Evolutionary conservation across 352 stramenopile species (phyloP), one percentile per base, ranked within the genome.

Genomic region (Phytophthora pini): DNA sequence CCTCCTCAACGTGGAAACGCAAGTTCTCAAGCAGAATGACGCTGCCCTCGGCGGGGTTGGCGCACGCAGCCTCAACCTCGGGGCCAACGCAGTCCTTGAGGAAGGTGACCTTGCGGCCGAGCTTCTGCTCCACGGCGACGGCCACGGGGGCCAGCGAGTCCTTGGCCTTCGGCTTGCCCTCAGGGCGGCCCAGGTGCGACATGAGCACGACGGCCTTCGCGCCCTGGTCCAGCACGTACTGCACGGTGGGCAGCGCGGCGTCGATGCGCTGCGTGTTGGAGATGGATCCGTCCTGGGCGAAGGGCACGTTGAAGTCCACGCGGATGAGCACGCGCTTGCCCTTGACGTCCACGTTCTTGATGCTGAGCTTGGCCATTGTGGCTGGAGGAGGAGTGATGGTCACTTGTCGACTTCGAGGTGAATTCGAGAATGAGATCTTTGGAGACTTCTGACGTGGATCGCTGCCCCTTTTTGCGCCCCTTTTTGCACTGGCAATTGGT

Each of bases 301-400:
- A 98, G 13, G 98, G 98, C 40, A 99, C 98, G 79, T 99, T 99
- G 66, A 99, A 98, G 87, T 99, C 98, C 61, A 98, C 98, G 73
- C 98, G 94, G 60, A 99, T 97, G 57, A 99, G 90, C 61, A 99
- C 97, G 78, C 97, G 98, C 87, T 99, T 98, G 83, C 91, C 96
- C 79, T 97, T 95, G 58, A 98, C 83, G 72, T 98, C 93, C 51
- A 95, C 89, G 69, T 98, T 95, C 69, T 96, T 88, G 68, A 99
- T 88, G 72, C 83, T 94, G 64, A 94, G 79, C 72, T 96, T 96
- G 53, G 83, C 71, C 87, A 95, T 95, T 12, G 39, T 87, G 56
- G 38, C 36, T 0, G 29, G 11, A 3, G 27, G 15, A 26, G 27
- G 17, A 20, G 17, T 32, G 38, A n/a, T 36, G 32, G 29, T 20